Evolutionary conservation across 768 basidiomycete genomes (phyloP).

Genomic region (Tulasnella calospora): DNA sequence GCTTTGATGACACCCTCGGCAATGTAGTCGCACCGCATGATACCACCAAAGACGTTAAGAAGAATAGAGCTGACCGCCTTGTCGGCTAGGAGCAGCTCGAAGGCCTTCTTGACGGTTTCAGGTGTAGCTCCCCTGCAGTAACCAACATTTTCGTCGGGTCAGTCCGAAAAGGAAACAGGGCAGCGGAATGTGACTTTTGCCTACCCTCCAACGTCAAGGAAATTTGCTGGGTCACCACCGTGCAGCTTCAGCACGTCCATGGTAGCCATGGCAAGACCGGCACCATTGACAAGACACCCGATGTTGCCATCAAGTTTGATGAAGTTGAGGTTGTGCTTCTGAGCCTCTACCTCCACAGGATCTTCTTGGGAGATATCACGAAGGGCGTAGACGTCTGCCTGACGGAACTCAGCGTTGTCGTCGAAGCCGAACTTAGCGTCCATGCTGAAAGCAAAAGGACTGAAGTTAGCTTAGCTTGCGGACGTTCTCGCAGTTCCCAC

Average conservation of each 20-base stretch:
- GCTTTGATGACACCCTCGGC: constrained; percentile 98
- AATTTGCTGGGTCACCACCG: constrained; percentile 96
- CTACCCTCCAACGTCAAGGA: constrained; percentile 95
- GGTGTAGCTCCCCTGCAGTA: constrained; percentile 81
- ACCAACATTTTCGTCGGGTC: neutral
- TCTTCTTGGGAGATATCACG: constrained; percentile 95
- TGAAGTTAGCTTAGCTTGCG: neutral
- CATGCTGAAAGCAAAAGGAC: constrained; percentile 58
- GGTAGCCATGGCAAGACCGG: constrained; percentile 98
- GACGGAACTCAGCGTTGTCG: constrained; percentile 98
- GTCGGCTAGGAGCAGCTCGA: constrained; percentile 87
- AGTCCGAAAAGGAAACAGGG: neutral
- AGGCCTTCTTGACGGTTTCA: constrained; percentile 99
- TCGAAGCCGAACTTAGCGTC: constrained; percentile 99
- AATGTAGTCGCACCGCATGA: constrained; percentile 99
- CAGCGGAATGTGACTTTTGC: constrained; percentile 27
- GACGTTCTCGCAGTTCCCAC: constrained; percentile 31
- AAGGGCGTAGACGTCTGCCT: constrained; percentile 79
- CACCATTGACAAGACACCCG: constrained; percentile 97
- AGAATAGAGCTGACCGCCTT: constrained; percentile 96
- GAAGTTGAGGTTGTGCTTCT: constrained; percentile 93
- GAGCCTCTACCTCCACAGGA: constrained; percentile 94
- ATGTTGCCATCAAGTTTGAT: constrained; percentile 98
- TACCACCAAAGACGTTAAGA: constrained; percentile 96
- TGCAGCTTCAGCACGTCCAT: constrained; percentile 98